Evolutionary conservation across 371 early-diverging fungal genomes (phyloP).

Genomic region (Choanephora cucurbitarum): DNA sequence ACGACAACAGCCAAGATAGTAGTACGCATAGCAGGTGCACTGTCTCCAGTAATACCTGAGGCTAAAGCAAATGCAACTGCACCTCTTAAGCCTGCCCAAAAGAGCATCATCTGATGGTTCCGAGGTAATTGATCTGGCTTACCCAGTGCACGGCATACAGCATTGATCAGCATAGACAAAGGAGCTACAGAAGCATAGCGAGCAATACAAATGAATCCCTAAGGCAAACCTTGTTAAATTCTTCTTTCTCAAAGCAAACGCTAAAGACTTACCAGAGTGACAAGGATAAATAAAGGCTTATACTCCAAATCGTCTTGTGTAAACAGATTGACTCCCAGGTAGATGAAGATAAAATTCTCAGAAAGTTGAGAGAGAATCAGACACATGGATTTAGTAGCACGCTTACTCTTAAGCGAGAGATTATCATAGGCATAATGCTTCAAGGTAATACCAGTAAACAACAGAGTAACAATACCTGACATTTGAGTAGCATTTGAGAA

Average conservation of each 20-base stretch:
- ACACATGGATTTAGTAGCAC: slow-evolving; percentile 86
- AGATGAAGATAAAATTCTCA: slow-evolving; percentile 96
- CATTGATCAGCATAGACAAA: slow-evolving; percentile 77
- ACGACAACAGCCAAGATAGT: slow-evolving; percentile 92
- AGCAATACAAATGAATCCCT: slow-evolving; percentile 76
- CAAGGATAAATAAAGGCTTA: slow-evolving; percentile 73
- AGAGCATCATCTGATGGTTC: slow-evolving; percentile 90
- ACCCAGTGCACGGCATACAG: slow-evolving; percentile 56
- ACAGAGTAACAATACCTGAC: slow-evolving; percentile 91
- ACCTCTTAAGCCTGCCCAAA: slow-evolving; percentile 94
- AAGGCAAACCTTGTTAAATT: too few relatives aligned
- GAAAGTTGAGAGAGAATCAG: slow-evolving; percentile 87
- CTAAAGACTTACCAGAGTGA: slow-evolving; percentile 55
- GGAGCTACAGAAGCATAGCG: slow-evolving; percentile 86
- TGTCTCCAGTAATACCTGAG: slow-evolving; percentile 74
- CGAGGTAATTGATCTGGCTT: slow-evolving; percentile 69
- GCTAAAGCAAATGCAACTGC: slow-evolving; percentile 95
- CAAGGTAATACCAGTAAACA: slow-evolving; percentile 91
- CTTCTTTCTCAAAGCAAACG: too few relatives aligned
- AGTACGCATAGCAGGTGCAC: slow-evolving; percentile 74
- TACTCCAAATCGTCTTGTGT: slow-evolving; percentile 71
- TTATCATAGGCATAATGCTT: slow-evolving; percentile 94
- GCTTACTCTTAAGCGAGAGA: slow-evolving; percentile 71
- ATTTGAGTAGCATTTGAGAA: slow-evolving; percentile 85
- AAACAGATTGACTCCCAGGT: slow-evolving; percentile 90